Conservation (phyloP, 257 asterid genomes). For the Primulina tabacum region DNA sequence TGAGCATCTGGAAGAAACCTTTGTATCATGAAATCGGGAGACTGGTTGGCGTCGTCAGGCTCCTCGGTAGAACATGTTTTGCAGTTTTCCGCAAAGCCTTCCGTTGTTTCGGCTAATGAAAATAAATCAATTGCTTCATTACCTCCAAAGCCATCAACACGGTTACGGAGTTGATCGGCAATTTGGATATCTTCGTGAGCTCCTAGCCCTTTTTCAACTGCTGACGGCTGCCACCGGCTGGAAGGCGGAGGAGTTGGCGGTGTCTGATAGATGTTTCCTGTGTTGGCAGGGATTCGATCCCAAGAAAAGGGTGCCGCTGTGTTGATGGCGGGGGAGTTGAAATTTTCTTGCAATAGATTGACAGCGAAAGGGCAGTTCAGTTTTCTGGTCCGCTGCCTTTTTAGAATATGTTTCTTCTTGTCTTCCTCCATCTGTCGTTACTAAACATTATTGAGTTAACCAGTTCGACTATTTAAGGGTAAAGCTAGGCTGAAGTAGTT, state of each 20-base stretch:
- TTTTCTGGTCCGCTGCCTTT: constrained; percentile 38
- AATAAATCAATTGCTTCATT: constrained; percentile 49
- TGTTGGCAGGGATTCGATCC: constrained; percentile 62
- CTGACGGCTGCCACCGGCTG: constrained; percentile 36
- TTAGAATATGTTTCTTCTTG: constrained; percentile 36
- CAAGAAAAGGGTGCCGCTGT: constrained; percentile 81
- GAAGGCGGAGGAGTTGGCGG: constrained; percentile 60
- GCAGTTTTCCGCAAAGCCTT: constrained; percentile 29
- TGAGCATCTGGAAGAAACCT: constrained; percentile 79
- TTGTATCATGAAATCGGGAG: constrained; percentile 59
- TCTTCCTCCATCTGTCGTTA: constrained; percentile 40
- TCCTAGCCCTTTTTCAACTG: not conserved
- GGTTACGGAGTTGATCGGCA: not conserved
- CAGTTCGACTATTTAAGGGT: constrained; percentile 12
- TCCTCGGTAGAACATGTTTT: constrained; percentile 19
- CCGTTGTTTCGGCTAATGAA: constrained; percentile 54
- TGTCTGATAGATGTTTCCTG: constrained; percentile 3
- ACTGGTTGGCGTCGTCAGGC: constrained; percentile 17
- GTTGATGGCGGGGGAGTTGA: constrained; percentile 13
- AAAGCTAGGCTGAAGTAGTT: constrained; percentile 24
- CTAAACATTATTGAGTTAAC: not conserved
- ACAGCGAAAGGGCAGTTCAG: constrained; percentile 41
- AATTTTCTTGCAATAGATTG: not conserved
- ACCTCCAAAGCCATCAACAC: constrained; percentile 22
- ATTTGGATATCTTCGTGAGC: not conserved